Evolutionary conservation across 345 rosid species (phyloP), one percentile per base, ranked within the genome.

Genomic region (Boechera divaricarpa): DNA sequence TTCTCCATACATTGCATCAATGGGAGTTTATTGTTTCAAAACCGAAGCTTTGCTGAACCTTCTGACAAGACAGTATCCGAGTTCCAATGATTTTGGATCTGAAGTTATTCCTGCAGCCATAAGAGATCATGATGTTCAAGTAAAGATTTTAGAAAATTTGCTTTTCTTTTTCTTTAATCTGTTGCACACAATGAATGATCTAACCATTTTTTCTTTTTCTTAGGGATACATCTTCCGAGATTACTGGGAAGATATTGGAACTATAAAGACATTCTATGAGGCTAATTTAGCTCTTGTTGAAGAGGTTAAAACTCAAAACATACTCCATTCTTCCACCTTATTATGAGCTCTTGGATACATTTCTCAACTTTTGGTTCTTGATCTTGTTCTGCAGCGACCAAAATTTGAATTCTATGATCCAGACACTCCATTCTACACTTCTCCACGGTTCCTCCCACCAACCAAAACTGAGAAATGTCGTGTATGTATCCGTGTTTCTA

Each of bases 191-290:
- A 49, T 5, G 15, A 51, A 51, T 67, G 41, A 61, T 24, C 67
- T 24, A 51, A 76, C 69, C 31, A 2, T 18, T 31, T 48, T 18
- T 16, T 33, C 1, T 0, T 21, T 38, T 67, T 63, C 32, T 75
- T 42, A 91, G 96, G 94, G 92, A 41, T 88, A 89, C 79, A 69
- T 89, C 15, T 91, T 85, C 67, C 58, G 79, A 4, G 97, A 81
- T 76, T 93, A 91, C 79, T 93, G 94, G 97, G 95, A 91, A 72
- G 98, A 93, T 79, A 89, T 93, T 8, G 98, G 97, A 42, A 91
- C 97, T 10, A 88, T 93, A 77, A 88, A 83, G 80, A 88, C 95
- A 44, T 91, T 93, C 72, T 93, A 85, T 44, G 95, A 93, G 42
- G 97, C 98, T 45, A 93, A 91, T 85, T 83, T 87, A 82, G 93